phyloP scores from a whole-genome alignment of 371 early-diverging fungal genomes.

The Blakeslea trispora region DNA sequence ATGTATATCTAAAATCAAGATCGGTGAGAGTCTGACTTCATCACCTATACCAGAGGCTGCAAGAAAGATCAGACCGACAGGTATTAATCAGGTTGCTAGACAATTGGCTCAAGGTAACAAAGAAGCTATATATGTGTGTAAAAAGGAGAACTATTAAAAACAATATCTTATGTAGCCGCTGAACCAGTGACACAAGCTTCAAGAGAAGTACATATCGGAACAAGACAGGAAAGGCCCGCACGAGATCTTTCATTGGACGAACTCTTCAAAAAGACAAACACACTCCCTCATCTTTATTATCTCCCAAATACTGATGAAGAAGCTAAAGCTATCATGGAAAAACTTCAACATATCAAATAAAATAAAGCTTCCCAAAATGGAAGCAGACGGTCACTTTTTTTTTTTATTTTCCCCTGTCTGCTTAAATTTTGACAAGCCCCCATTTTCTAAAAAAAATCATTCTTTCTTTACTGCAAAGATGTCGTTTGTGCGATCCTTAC shows the following conservation, averaged over 20 bases:
- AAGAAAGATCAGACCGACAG: constrained; percentile 30
- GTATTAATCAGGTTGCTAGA: constrained; percentile 41
- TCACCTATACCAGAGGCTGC: constrained; percentile 19
- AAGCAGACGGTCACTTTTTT: constrained; percentile 9
- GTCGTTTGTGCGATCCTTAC: constrained; percentile 51
- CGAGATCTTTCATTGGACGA: constrained; percentile 47
- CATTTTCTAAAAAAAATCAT: neutral
- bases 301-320: constrained; percentile 48
- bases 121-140: too few species aligned
- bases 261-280: constrained; percentile 53
- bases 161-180: constrained; percentile 4
- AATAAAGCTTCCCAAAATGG: constrained; percentile 1
- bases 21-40: constrained; percentile 16
- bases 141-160: too few species aligned
- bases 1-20: constrained; percentile 22
- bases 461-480: constrained; percentile 23
- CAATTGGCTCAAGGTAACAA: constrained; percentile 47
- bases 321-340: constrained; percentile 33
- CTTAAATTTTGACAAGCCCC: constrained; percentile 15
- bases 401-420: constrained; percentile 6
- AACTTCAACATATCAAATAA: constrained; percentile 20
- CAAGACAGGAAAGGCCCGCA: constrained; percentile 7
- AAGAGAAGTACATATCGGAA: constrained; percentile 3
- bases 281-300: constrained; percentile 56
- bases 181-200: constrained; percentile 2